These are phyloP conservation scores for Penicillium nordicum DNA, from an alignment of 2,329 filamentous ascomycete species.

Conservation along the genomic window DNA sequence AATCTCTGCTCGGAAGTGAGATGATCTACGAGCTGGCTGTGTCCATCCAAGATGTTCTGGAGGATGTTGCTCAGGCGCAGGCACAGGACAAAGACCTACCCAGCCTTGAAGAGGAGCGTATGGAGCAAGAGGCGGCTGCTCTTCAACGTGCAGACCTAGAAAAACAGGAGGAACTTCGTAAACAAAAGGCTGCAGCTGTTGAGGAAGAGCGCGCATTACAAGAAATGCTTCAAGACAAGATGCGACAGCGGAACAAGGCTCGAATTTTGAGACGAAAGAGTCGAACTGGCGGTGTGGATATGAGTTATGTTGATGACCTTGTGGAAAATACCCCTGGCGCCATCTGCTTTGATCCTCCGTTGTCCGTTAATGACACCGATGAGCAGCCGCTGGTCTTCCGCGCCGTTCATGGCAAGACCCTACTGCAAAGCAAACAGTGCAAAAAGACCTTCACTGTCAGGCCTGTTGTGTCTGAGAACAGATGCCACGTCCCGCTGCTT, in stretches of 20 bases:
- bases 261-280: conserved; percentile 40
- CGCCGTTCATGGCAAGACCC: conserved; percentile 65
- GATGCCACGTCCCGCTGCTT: conserved; percentile 59
- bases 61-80: conserved; percentile 78
- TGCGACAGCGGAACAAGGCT: conserved; percentile 40
- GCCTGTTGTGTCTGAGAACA: conserved; percentile 58
- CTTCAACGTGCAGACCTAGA: conserved; percentile 52
- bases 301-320: conserved; percentile 26
- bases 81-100: conserved; percentile 73
- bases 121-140: conserved; percentile 71
- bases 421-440: conserved; percentile 62
- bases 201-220: conserved; percentile 42
- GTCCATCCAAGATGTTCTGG: conserved; percentile 66
- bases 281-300: conserved; percentile 33
- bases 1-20: conserved; percentile 59
- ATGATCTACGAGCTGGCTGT: conserved; percentile 63
- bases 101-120: conserved; percentile 84
- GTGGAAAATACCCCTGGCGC: conserved; percentile 36
- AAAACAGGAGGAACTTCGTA: conserved; percentile 48
- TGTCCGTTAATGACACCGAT: conserved; percentile 58
- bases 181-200: conserved; percentile 41
- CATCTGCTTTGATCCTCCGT: conserved; percentile 43
- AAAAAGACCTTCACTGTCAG: conserved; percentile 67
- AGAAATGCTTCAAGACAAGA: conserved; percentile 38
- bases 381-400: conserved; percentile 66